phyloP scores from a whole-genome alignment of 768 basidiomycete species.

The Fomitopsis serialis region DNA sequence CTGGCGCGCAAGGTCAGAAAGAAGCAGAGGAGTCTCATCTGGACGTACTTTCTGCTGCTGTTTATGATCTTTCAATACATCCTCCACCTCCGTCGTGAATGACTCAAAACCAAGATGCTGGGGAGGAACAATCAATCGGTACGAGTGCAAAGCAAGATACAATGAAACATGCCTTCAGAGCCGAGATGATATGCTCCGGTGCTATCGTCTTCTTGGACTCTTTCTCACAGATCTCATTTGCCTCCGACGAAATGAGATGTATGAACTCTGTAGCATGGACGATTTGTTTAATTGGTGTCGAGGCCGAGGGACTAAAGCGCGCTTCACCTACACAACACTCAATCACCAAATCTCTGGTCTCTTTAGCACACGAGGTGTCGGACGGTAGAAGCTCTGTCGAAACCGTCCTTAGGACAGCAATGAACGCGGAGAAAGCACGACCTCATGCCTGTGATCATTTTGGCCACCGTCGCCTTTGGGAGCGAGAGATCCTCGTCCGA shows the following conservation, averaged over 20 bases:
- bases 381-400: constrained; percentile 77
- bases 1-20: constrained; percentile 29
- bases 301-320: background rate
- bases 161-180: constrained; percentile 66
- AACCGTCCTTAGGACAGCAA: background rate
- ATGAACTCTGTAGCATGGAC: constrained; percentile 77
- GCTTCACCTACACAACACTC: constrained; percentile 99
- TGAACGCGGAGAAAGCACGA: constrained; percentile 5
- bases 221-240: constrained; percentile 96
- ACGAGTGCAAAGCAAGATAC: background rate
- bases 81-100: constrained; percentile 86
- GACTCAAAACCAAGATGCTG: constrained; percentile 91
- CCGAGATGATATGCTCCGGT: constrained; percentile 92
- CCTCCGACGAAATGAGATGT: constrained; percentile 93
- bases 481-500: constrained; percentile 91
- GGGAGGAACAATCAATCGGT: background rate
- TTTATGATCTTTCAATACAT: constrained; percentile 93
- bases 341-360: constrained; percentile 93
- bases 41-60: constrained; percentile 82
- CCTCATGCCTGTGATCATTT: constrained; percentile 84
- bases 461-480: constrained; percentile 95
- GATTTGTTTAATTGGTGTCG: background rate
- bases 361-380: constrained; percentile 88
- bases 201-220: constrained; percentile 99
- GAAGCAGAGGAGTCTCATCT: background rate